phyloP scores from a whole-genome alignment of 169 alveolate genomes.

The Toxoplasma gondii region DNA sequence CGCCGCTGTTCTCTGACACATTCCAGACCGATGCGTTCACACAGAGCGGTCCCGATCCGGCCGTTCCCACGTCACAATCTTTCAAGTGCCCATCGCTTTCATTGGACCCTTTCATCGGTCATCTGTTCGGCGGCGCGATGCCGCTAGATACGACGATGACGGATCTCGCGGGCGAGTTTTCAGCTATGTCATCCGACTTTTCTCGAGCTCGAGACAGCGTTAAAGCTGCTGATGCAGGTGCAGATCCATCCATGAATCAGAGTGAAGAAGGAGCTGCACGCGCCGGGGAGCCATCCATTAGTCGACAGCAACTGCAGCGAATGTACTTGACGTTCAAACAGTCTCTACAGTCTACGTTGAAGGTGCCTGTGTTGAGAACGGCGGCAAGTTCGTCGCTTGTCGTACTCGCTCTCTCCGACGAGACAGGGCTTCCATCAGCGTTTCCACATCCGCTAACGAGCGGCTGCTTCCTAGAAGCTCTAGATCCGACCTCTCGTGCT shows the following conservation, averaged over 20 bases:
- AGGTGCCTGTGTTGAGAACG: slow-evolving; percentile 48
- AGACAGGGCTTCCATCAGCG: slow-evolving; percentile 61
- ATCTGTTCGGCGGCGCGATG: neutral
- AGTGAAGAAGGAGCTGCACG: slow-evolving; percentile 16
- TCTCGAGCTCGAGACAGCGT: neutral
- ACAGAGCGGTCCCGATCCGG: neutral
- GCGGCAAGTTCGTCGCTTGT: slow-evolving; percentile 40
- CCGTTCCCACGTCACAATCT: neutral
- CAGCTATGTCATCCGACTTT: neutral
- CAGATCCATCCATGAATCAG: neutral
- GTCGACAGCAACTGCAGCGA: slow-evolving; percentile 66
- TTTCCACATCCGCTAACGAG: slow-evolving; percentile 58
- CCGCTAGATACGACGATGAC: neutral
- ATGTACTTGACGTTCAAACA: slow-evolving; percentile 30
- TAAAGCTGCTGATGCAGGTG: neutral
- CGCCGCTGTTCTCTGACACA: neutral
- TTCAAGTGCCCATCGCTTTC: neutral
- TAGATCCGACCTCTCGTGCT: slow-evolving; percentile 28
- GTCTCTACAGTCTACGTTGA: slow-evolving; percentile 17
- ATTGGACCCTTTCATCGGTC: neutral
- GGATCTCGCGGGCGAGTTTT: slow-evolving; percentile 11
- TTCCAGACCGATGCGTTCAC: neutral
- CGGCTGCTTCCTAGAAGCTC: slow-evolving; percentile 52
- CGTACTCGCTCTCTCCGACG: slow-evolving; percentile 52
- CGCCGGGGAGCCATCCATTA: neutral